Percentiles rank a stretch among this genome's conserved stretches.
These are phyloP conservation scores for Acer yangbiense DNA, from an alignment of 345 rosid genomes.

Conservation along the genomic window DNA sequence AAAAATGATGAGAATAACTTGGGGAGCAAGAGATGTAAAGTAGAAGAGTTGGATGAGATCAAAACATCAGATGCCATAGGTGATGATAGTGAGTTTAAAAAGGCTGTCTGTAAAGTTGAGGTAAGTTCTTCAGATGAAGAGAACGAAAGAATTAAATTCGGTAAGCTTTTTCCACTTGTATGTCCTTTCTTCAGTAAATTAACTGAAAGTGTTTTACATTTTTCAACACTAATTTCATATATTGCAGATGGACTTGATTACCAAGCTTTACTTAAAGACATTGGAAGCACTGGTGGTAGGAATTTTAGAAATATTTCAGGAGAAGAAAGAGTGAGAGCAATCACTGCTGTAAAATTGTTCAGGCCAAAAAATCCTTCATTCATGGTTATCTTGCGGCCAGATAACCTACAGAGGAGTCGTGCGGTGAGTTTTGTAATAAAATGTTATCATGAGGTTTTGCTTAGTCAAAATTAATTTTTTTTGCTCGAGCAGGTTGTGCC, in stretches of 20 bases:
- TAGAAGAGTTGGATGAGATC: conserved; percentile 17
- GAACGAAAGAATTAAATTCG: background rate
- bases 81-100: background rate
- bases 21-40: conserved; percentile 5
- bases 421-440: background rate
- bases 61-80: background rate
- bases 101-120: background rate
- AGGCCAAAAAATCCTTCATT: conserved; percentile 44
- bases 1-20: background rate
- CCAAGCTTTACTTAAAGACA: background rate
- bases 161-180: conserved; percentile 29
- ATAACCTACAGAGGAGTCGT: conserved; percentile 13
- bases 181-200: background rate
- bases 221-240: background rate
- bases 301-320: conserved; percentile 3
- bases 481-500: conserved; percentile 26
- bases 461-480: background rate
- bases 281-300: conserved; percentile 19
- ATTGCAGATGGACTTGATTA: background rate
- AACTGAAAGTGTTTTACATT: background rate
- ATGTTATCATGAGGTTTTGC: background rate
- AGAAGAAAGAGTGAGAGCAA: conserved; percentile 34
- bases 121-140: background rate
- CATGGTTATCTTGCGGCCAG: conserved; percentile 34
- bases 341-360: conserved; percentile 32